Conservation (phyloP, 768 basidiomycete species). For the Amanita subjunquillea region DNA sequence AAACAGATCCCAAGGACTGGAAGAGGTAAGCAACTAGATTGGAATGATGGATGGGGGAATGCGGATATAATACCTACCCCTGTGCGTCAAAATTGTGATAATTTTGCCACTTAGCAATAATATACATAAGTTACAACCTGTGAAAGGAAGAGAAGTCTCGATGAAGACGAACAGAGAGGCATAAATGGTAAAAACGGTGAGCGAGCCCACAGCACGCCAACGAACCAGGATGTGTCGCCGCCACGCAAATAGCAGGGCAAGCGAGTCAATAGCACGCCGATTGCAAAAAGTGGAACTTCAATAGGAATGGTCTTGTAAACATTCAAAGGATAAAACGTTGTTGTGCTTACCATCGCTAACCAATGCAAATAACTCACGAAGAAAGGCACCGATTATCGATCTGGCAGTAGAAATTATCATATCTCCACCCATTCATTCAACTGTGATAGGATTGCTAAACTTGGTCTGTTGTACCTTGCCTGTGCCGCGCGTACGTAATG, state of each 20-base stretch:
- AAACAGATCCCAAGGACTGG: conserved; percentile 49
- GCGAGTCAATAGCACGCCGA: conserved; percentile 46
- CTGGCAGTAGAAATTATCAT: conserved; percentile 47
- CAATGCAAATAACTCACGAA: conserved; percentile 53
- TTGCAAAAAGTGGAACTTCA: conserved; percentile 46
- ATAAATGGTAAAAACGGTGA: conserved; percentile 22
- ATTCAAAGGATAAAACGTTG: no score
- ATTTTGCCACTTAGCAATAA: conserved; percentile 30
- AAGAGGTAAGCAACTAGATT: conserved; percentile 52
- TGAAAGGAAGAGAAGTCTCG: conserved; percentile 24
- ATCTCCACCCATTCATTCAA: no score
- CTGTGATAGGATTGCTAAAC: no score
- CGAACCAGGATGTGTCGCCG: conserved; percentile 38
- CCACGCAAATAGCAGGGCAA: conserved; percentile 50
- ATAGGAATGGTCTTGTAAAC: conserved; percentile 38
- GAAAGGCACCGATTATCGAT: conserved; percentile 47
- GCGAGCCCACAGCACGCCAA: conserved; percentile 22
- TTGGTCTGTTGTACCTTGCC: no score
- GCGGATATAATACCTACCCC: conserved; percentile 25
- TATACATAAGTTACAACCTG: background rate
- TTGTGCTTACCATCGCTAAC: conserved; percentile 49
- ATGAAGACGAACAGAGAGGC: conserved; percentile 30
- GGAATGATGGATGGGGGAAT: background rate
- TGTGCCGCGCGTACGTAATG: conserved; percentile 53
- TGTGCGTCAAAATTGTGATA: conserved; percentile 54